A percentile compares a stretch with the other conserved stretches of the same genome.
phyloP scores from a whole-genome alignment of 2,329 filamentous ascomycete genomes.

The Arthrinium phaeospermum region DNA sequence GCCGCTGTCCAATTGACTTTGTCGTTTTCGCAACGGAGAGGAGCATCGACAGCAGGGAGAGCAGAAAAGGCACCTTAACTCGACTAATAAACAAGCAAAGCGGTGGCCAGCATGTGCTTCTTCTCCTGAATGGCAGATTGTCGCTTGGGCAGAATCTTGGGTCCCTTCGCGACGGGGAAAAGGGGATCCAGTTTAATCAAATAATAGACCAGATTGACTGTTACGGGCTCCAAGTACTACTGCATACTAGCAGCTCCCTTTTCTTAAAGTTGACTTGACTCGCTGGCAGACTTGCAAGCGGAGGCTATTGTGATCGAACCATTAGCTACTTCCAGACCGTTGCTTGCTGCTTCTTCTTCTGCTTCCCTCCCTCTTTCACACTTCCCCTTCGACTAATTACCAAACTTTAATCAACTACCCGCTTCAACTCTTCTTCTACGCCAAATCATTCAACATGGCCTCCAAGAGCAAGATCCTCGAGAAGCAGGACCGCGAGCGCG shows the following conservation, averaged over 20 bases:
- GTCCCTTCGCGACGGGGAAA: constrained; percentile 2
- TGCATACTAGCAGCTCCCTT: background rate
- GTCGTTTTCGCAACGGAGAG: constrained; percentile 1
- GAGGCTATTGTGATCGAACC: background rate
- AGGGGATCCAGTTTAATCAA: constrained; percentile 10
- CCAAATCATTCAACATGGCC: constrained; percentile 47
- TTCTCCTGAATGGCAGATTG: background rate
- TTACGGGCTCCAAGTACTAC: background rate
- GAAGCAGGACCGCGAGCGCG: constrained; percentile 80
- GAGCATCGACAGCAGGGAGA: background rate
- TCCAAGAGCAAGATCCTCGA: constrained; percentile 64
- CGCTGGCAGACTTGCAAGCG: background rate
- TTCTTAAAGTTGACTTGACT: constrained; percentile 12
- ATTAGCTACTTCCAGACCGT: background rate
- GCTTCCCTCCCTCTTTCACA: background rate
- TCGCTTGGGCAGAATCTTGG: constrained; percentile 1
- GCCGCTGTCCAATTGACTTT: constrained; percentile 3
- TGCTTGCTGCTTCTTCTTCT: background rate
- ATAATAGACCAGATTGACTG: constrained; percentile 7
- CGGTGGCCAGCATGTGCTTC: constrained; percentile 8
- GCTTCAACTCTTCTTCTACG: background rate
- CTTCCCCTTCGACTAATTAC: background rate
- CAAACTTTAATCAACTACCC: background rate
- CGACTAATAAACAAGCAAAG: constrained; percentile 1
- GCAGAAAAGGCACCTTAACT: background rate